A percentile compares a stretch with the other conserved stretches of the same genome.
phyloP scores from a whole-genome alignment of 2,329 filamentous ascomycete species.

The Fusarium decemcellulare region DNA sequence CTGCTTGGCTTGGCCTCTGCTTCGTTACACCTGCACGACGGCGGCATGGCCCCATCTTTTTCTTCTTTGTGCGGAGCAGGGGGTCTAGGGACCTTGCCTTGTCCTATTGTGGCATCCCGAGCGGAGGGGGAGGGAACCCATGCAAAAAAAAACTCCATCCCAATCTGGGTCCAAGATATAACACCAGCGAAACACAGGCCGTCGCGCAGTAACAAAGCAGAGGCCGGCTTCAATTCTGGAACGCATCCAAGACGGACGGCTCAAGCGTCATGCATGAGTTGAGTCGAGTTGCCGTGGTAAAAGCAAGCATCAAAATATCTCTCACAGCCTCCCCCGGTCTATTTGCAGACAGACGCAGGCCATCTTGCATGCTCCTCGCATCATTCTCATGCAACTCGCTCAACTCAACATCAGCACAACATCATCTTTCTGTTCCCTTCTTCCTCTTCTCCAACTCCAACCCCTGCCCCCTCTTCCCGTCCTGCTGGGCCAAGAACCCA shows the following conservation, averaged over 20 bases:
- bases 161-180: neutral
- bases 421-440: neutral
- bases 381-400: neutral
- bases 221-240: constrained; percentile 23
- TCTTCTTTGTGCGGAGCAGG: neutral
- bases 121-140: constrained; percentile 10
- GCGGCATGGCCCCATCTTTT: constrained; percentile 22
- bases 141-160: neutral
- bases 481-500: constrained; percentile 4
- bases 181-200: constrained; percentile 25
- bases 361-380: too few relatives aligned
- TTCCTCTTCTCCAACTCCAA: constrained; percentile 2
- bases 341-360: neutral
- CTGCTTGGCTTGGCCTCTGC: constrained; percentile 11
- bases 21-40: constrained; percentile 39
- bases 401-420: neutral
- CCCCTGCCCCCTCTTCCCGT: neutral
- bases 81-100: neutral
- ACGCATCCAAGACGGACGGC: constrained; percentile 7
- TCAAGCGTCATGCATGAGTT: neutral
- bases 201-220: constrained; percentile 22
- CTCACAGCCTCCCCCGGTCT: neutral
- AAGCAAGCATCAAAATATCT: neutral
- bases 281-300: constrained; percentile 9
- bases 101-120: constrained; percentile 39